Evolutionary conservation across 2,329 filamentous ascomycete species (phyloP), one percentile per base, ranked within the genome.

Genomic region (Fusarium nurragi): DNA sequence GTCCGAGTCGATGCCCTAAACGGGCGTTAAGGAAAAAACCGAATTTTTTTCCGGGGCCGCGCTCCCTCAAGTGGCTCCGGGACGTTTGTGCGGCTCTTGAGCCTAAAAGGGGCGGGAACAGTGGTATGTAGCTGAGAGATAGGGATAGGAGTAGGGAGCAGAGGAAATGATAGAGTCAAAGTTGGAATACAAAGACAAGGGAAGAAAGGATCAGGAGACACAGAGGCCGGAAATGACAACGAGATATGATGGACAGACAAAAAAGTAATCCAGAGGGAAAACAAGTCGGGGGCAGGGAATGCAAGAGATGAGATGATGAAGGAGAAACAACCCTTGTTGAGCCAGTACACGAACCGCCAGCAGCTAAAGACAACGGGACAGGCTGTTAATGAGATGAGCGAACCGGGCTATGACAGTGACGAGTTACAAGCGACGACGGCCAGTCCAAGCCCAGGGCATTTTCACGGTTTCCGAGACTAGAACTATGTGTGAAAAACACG

Each of bases 1-100:
- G 64, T 67, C 70, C 65, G 65, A 72, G 60, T 72, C 60, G 68
- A 57, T 72, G 70, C 70, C 70, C 70, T 75, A 76, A 73, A 73
- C 72, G 75, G 73, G 73, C 68, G 70, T 74, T 68, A 66, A 71
- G 68, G 64, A 41, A 69, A 73, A 64, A 67, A 56, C 60, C 60
- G 62, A 62, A 37, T 64, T 71, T 71, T 71, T 71, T 71, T 71
- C 37, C 65, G 68, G 69, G 69, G 64, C 69, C 40, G 58, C 60
- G 52, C n/a, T 63, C 56, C 51, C 60, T 54, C 39, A 36, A 66
- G 69, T 67, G 68, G 69, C 64, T 57, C 67, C 61, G 55, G 57
- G 58, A 59, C 58, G 49, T 60, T 64, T 34, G 48, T 57, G 54
- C 54, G 70, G 67, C 56, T 63, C 61, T 34, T 61, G 53, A 50